Base-by-base conservation (phyloP, 441 rosid genomes). In the Syzygium malaccense region DNA sequence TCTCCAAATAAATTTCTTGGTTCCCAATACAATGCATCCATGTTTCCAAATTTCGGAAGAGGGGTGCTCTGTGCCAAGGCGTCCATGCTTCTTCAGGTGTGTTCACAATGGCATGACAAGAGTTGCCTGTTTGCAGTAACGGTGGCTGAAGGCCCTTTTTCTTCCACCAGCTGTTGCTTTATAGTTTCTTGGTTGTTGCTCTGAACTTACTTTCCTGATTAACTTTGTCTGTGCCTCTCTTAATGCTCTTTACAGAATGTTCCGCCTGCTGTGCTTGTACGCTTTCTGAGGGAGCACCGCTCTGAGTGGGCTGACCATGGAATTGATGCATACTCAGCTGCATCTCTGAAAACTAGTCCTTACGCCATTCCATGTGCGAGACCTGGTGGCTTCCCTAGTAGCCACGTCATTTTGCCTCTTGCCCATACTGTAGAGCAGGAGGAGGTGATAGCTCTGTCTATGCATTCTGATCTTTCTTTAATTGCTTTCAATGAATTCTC, bases 301-400 rank as follows among this genome's bases (percentile, higher is more conserved):
- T 96, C 99, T 2, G 98, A 97, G 89, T 97, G 99, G 99, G 98
- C 99, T 83, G 98, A 97, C 92, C 95, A 95, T 87, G 99, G 97
- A 25, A 96, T 97, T 78, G 98, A 97, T 93, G 93, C 95, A 9
- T 97, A 96, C 91, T 95, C 99, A 86, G 96, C 98, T 19, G 93
- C 96, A 33, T 97, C 97, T 57, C 97, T 97, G 58, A 95, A 95
- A 89, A 93, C 98, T 51, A 96, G 93, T 91, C 96, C 98, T 23
- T 97, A 94, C 79, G 93, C 95, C 55, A 94, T 95, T 89, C 99
- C 99, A 28, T 96, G 95, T 19, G 93, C 94, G 75, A 93, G 98
- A 87, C 94, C 97, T 32, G 95, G 97, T 91, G 98, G 99, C 71
- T 95, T 96, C 92, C 98, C 99, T 7, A 95, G 97, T 90, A 94